Evolutionary conservation across 768 basidiomycete species (phyloP), one percentile per base, ranked within the genome.

Genomic region (Nidula microcarpa): DNA sequence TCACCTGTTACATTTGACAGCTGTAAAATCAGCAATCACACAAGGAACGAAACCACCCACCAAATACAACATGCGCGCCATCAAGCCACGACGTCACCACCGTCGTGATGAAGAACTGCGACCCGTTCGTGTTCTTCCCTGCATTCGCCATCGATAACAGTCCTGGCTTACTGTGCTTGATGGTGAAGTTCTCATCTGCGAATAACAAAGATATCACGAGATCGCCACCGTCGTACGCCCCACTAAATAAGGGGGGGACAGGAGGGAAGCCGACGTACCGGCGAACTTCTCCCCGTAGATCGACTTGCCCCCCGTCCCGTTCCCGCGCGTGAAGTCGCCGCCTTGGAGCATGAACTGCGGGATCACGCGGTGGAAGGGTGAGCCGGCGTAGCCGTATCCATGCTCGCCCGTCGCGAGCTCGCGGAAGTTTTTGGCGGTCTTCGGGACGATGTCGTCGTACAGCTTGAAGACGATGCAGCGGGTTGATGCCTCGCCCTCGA

Each of bases 51-150:
- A 18, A 14, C 6, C 32, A 34, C 66, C 54, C 57, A 80, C 91
- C 92, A 60, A 93, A 91, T 47, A 94, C 91, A 69, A 89, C 86
- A 70, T 91, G 84, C 52, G 76, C 78, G 54, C 85, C 85, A 64
- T 93, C 87, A 52, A 91, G 82, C 87, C 87, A 89, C 35, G 73
- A 69, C 5, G 87, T 88, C 32, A 69, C 66, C 52, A 82, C 84
- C 37, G 89, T 92, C 57, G 88, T 90, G 73, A 94, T 82, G 78
- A 94, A 92, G 79, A 93, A 91, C 68, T 76, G 79, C 13, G 80
- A 86, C 23, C 87, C 89, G 63, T 93, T 93, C 58, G 91, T 92
- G 72, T 89, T 81, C 62, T 65, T 68, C 37, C 84, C 85, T 4
- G 82, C 77, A 60, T 91, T 91, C 13, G 89, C 89, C 82, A 86